Percentiles rank a stretch among this genome's conserved stretches.
These are phyloP conservation scores for Pichia scutulata DNA, from an alignment of 805 yeast species.

Conservation along the genomic window DNA sequence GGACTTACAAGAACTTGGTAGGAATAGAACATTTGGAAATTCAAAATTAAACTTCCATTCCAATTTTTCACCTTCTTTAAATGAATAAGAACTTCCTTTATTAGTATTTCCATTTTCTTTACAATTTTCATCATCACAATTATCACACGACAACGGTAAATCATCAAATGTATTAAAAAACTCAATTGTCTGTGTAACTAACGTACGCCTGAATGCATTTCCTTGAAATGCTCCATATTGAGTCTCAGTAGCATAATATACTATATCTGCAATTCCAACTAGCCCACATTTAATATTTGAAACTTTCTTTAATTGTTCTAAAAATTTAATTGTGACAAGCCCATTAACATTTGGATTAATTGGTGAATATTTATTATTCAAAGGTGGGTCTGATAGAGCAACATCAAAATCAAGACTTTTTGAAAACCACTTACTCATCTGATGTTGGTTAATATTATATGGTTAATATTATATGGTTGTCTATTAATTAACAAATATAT, in stretches of 20 bases:
- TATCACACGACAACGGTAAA: neutral
- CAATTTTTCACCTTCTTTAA: conserved; percentile 1
- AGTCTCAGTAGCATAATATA: neutral
- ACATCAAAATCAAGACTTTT: neutral
- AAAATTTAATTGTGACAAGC: neutral
- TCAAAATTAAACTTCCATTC: conserved; percentile 1
- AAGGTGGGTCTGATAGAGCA: neutral
- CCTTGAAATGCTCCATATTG: neutral
- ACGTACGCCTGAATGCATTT: neutral
- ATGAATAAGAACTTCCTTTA: neutral
- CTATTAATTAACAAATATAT: too few species aligned
- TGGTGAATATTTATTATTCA: conserved; percentile 5
- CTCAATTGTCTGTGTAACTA: neutral
- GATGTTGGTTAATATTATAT: too few species aligned
- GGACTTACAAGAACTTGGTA: conserved; percentile 6
- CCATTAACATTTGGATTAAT: conserved; percentile 1
- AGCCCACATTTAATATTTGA: conserved; percentile 3
- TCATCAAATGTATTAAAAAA: conserved; percentile 2
- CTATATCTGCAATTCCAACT: conserved; percentile 1
- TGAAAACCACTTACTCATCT: conserved; percentile 7
- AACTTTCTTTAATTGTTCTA: neutral
- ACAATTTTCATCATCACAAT: neutral
- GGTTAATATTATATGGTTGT: too few species aligned
- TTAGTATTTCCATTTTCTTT: neutral
- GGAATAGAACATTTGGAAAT: conserved; percentile 1